Evolutionary conservation across 2,329 filamentous ascomycete species (phyloP), one percentile per base, ranked within the genome.

Genomic region (Aureobasidium melanogenum): DNA sequence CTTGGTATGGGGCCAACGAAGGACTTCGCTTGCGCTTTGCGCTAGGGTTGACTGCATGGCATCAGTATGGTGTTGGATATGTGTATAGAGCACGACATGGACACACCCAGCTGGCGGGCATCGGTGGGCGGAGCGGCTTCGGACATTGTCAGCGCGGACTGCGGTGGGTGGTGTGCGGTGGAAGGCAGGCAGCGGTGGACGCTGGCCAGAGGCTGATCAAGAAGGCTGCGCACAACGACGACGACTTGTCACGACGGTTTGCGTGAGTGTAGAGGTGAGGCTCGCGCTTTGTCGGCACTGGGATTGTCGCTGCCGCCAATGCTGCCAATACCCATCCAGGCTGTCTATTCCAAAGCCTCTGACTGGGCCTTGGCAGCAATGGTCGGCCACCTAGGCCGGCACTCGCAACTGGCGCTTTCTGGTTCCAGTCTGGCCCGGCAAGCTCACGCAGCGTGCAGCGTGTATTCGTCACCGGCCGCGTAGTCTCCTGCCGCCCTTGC

Each of bases 71-170:
- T 36, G 17, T 14, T 32, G 28, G 28, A 9, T 10, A 12, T 19
- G 30, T n/a, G 32, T 36, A 19, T 14, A 22, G 24, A 34, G 15
- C 19, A 51, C 26, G 30, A 19, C 47, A 39, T 28, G 19, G 14
- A 55, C 51, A 55, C 38, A 55, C 51, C 1, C 38, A 30, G 26
- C 17, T 10, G 15, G 54, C 41, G 54, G 39, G 54, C 34, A n/a
- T 57, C 54, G 41, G 54, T 36, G 38, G 34, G 52, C 52, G 52
- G 52, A 56, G 52, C 54, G 54, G 54, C 54, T 57, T 57, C 54
- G 54, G 54, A 57, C 54, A 57, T 57, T 46, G 47, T 57, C 34
- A 46, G 54, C 51, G 51, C 51, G 51, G 51, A 46, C 52, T 12
- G 52, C 52, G 52, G 52, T 56, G 52, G 47, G 57, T 24, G 56